phyloP scores from a whole-genome alignment of 371 early-diverging fungal species.

The Circinella umbellata region DNA sequence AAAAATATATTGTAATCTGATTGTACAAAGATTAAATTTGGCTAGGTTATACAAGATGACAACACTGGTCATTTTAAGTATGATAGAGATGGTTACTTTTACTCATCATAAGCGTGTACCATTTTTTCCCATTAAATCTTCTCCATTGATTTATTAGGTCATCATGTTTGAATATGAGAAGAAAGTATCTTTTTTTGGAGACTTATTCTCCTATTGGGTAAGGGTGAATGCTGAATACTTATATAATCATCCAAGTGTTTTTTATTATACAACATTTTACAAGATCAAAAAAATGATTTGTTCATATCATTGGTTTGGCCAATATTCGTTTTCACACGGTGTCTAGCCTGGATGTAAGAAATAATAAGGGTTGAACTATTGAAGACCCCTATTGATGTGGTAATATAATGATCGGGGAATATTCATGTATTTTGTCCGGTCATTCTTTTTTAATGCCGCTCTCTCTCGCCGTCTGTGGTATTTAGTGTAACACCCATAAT shows the following conservation, averaged over 20 bases:
- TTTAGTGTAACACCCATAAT: neutral
- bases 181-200: neutral
- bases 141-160: neutral
- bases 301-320: neutral
- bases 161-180: neutral
- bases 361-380: neutral
- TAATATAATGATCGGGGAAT: neutral
- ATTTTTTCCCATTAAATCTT: conserved; percentile 4
- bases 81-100: no score
- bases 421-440: neutral
- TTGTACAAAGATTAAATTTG: no score
- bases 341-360: neutral
- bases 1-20: no score
- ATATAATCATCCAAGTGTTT: no score
- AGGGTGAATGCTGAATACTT: neutral
- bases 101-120: neutral
- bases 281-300: neutral
- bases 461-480: neutral
- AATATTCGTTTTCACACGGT: neutral
- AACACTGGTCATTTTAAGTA: no score
- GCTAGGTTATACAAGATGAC: no score
- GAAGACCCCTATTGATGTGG: no score
- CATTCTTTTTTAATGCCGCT: neutral
- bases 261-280: no score
- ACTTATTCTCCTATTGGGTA: neutral